Evolutionary conservation across 2,329 filamentous ascomycete species (phyloP).

Genomic region (Nigrospora osmanthi): DNA sequence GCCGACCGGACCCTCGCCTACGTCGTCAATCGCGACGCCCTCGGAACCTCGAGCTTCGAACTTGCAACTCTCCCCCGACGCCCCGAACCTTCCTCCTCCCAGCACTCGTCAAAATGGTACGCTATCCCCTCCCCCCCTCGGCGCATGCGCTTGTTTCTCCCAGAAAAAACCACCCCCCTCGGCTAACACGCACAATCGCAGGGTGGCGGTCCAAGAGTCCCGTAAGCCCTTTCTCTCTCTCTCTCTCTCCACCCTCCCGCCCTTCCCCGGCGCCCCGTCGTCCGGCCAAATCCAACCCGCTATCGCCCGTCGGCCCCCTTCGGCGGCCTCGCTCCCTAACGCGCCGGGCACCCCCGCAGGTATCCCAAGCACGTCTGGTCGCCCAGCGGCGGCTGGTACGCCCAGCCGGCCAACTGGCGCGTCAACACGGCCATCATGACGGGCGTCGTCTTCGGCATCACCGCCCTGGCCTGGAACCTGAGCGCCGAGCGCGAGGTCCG

Average conservation of each 20-base stretch:
- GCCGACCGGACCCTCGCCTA: no score
- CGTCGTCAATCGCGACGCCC: background rate
- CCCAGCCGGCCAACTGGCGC: conserved; percentile 92
- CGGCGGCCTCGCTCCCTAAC: no score
- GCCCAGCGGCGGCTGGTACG: conserved; percentile 94
- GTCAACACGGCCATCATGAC: conserved; percentile 76
- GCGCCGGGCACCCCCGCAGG: conserved; percentile 33
- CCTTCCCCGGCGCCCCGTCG: conserved; percentile 8
- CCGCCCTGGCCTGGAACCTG: conserved; percentile 57
- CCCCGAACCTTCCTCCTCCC: no score
- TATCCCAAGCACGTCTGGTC: conserved; percentile 99
- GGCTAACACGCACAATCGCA: conserved; percentile 33
- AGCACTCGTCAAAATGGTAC: conserved; percentile 46
- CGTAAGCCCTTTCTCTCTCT: conserved; percentile 32
- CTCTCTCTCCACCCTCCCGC: conserved; percentile 1
- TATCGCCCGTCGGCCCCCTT: no score
- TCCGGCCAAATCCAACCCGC: no score
- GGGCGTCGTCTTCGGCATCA: conserved; percentile 59
- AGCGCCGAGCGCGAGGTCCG: conserved; percentile 69
- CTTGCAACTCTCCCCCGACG: conserved; percentile 9
- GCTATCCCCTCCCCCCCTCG: no score
- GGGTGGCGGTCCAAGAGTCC: conserved; percentile 68
- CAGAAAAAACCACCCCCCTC: background rate
- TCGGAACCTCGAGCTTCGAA: conserved; percentile 12
- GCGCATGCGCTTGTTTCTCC: no score